Conservation (phyloP, 345 rosid genomes). For the Rhodomyrtus tomentosa region DNA sequence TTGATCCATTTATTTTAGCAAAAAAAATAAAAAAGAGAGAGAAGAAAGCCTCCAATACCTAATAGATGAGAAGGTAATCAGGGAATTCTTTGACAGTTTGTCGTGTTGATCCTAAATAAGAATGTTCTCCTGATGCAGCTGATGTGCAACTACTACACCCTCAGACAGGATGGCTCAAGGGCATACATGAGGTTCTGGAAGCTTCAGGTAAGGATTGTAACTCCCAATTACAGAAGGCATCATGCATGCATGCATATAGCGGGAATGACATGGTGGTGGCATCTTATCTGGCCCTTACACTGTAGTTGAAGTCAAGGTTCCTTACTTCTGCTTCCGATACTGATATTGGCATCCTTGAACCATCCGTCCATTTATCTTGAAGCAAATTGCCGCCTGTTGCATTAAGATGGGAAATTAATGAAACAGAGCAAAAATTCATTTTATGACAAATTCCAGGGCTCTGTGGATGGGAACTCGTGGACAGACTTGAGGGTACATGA, state of each 20-base stretch:
- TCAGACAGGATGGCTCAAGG: conserved; percentile 86
- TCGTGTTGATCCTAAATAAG: neutral
- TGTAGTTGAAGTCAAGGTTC: neutral
- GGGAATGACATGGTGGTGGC: neutral
- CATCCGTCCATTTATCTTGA: neutral
- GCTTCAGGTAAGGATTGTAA: conserved; percentile 47
- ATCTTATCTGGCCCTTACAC: neutral
- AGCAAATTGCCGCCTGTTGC: neutral
- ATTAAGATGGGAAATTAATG: neutral
- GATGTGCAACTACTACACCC: conserved; percentile 89
- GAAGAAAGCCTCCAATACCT: no score
- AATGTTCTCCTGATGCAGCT: conserved; percentile 44
- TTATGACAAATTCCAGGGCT: conserved; percentile 35
- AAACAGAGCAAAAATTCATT: neutral
- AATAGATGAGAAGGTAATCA: neutral
- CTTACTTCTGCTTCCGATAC: neutral
- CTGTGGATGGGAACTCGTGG: conserved; percentile 70
- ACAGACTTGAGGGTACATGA: conserved; percentile 63
- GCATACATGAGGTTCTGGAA: conserved; percentile 74
- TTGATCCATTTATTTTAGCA: neutral
- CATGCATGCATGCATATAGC: neutral
- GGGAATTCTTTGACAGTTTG: neutral
- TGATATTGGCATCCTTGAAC: neutral
- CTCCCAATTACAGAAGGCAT: neutral
- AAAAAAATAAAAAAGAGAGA: no score